Conservation (phyloP, 2,329 filamentous ascomycete genomes). For the Eutypella sp. region DNA sequence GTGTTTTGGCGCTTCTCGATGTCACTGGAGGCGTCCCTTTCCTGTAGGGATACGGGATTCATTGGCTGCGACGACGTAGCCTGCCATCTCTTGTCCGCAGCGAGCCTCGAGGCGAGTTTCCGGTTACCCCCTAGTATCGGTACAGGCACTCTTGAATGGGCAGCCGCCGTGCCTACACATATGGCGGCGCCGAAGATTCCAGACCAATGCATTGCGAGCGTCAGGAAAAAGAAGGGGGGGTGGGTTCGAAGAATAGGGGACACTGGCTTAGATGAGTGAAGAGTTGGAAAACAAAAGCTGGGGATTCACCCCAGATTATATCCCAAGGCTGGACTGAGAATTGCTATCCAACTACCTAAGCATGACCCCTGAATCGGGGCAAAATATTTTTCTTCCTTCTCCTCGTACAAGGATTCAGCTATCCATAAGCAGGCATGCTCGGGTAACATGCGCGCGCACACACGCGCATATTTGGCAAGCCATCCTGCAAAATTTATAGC, state of each 20-base stretch:
- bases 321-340: background rate
- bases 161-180: background rate
- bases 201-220: conserved; percentile 1
- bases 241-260: too few relatives aligned
- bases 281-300: background rate
- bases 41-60: too few relatives aligned
- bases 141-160: background rate
- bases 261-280: too few relatives aligned
- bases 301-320: background rate
- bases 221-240: too few relatives aligned
- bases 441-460: too few relatives aligned
- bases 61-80: background rate
- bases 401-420: too few relatives aligned
- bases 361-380: too few relatives aligned
- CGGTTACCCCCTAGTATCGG: background rate
- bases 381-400: too few relatives aligned
- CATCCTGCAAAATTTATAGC: background rate
- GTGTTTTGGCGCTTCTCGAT: background rate
- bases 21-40: too few relatives aligned
- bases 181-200: background rate
- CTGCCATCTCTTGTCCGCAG: background rate
- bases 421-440: too few relatives aligned
- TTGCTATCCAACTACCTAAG: too few relatives aligned
- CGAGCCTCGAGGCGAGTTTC: background rate
- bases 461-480: too few relatives aligned